Base-by-base conservation (phyloP, 2,329 filamentous ascomycete species). In the Colletotrichum spinosum region DNA sequence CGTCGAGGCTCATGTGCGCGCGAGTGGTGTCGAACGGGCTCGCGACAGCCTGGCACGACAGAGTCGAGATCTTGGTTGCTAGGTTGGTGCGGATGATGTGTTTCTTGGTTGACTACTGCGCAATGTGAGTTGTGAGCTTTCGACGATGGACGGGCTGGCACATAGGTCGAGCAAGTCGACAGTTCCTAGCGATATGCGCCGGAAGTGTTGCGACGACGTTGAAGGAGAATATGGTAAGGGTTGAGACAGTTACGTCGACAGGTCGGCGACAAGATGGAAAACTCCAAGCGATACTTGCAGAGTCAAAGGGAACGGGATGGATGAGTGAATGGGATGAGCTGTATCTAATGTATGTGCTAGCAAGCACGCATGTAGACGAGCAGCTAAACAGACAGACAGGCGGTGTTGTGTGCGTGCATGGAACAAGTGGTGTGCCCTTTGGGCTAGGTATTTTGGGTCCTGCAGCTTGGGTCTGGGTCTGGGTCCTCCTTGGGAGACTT, bases 261-360 rank as follows among this genome's bases (percentile, higher is more conserved):
- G 10, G 13, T n/a, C 15, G 10, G 17, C 44, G 15, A 17, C 38
- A 52, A 50, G 49, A 51, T 39, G 37, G 39, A 35, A 35, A 34
- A 48, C 48, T 42, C 53, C 44, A 48, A 12, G 58, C 46, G 56
- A 49, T 51, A 48, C 55, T 51, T 35, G 42, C 46, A 44, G 46
- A 58, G n/a, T 25, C 38, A 44, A 25, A 58, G 46, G 46, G 46
- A 44, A 45, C 46, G 46, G 55, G 55, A 44, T 38, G 58, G 59
- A 50, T 10, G 44, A 4, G 46, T 62, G 59, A 44, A 63, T 66
- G 58, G 63, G 63, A 66, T 52, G 63, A 66, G 63, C 58, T 58
- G 63, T 66, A 66, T 57, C 63, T 66, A 66, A 66, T 62, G 63
- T 66, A 64, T 67, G 67, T 48, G 58, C 56, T 58, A 45, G 58